Evolutionary conservation across 2,329 filamentous ascomycete genomes (phyloP).

Genomic region (Penicillium vulpinum): DNA sequence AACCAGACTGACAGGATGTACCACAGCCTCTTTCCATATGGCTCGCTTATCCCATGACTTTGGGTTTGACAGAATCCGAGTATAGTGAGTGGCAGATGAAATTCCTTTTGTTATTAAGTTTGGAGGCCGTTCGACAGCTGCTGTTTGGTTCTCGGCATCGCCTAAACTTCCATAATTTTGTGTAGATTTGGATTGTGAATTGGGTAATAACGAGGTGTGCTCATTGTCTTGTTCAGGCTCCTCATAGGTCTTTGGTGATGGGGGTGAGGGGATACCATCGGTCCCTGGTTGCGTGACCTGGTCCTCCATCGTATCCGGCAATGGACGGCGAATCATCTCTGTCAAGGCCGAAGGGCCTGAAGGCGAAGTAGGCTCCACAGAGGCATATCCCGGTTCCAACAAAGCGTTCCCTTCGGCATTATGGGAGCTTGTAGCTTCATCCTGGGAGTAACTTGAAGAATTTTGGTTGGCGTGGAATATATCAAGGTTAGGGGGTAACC

Average conservation of each 20-base stretch:
- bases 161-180: slow-evolving; percentile 32
- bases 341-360: slow-evolving; percentile 50
- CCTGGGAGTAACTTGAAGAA: slow-evolving; percentile 8
- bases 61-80: slow-evolving; percentile 55
- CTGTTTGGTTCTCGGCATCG: slow-evolving; percentile 35
- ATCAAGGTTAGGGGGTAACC: slow-evolving; percentile 32
- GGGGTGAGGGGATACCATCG: slow-evolving; percentile 19
- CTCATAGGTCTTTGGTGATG: slow-evolving; percentile 18
- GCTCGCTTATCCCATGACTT: slow-evolving; percentile 69
- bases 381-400: slow-evolving; percentile 17
- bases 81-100: slow-evolving; percentile 22
- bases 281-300: slow-evolving; percentile 13
- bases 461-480: slow-evolving; percentile 27
- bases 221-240: slow-evolving; percentile 36
- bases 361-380: slow-evolving; percentile 29
- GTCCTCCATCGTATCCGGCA: slow-evolving; percentile 27
- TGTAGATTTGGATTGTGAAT: slow-evolving; percentile 29
- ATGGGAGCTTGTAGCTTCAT: slow-evolving; percentile 20
- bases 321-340: slow-evolving; percentile 51
- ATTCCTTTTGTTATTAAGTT: slow-evolving; percentile 18
- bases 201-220: slow-evolving; percentile 38
- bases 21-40: slow-evolving; percentile 64
- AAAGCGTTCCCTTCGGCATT: slow-evolving; percentile 9
- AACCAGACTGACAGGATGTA: slow-evolving; percentile 69
- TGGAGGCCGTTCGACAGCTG: slow-evolving; percentile 8